Percentiles rank a stretch among this genome's conserved stretches.
phyloP scores from a whole-genome alignment of 2,329 filamentous ascomycete species.

The Pestalotiopsis sp. region DNA sequence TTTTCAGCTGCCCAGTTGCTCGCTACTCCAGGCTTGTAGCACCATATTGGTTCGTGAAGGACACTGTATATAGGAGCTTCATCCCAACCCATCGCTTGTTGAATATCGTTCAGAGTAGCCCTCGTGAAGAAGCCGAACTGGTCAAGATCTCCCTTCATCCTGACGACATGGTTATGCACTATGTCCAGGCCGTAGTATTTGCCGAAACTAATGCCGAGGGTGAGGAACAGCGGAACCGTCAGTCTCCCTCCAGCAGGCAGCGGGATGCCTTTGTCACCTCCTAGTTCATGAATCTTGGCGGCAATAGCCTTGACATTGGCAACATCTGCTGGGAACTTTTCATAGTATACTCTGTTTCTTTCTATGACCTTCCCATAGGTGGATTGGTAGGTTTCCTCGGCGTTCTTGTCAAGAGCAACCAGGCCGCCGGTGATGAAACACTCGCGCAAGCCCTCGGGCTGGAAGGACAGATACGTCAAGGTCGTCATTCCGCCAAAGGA shows the following conservation, averaged over 20 bases:
- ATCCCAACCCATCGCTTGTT: constrained; percentile 71
- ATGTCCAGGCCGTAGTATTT: constrained; percentile 33
- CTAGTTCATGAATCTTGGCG: constrained; percentile 61
- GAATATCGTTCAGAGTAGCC: constrained; percentile 69
- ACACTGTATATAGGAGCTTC: constrained; percentile 81
- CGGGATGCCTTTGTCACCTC: constrained; percentile 49
- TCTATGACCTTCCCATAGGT: constrained; percentile 71
- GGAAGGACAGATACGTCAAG: constrained; percentile 81
- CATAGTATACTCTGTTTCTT: constrained; percentile 79
- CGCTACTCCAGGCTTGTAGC: constrained; percentile 62
- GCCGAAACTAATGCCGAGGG: constrained; percentile 78
- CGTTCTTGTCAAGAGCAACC: constrained; percentile 70
- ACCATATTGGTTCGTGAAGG: constrained; percentile 88
- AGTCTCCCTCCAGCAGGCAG: constrained; percentile 75
- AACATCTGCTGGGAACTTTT: constrained; percentile 82
- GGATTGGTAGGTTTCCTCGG: constrained; percentile 75
- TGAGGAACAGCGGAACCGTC: constrained; percentile 74
- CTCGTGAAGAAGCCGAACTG: constrained; percentile 76
- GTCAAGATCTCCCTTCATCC: constrained; percentile 72
- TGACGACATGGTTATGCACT: constrained; percentile 75
- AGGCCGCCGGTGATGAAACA: constrained; percentile 84
- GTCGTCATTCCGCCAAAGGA: constrained; percentile 90
- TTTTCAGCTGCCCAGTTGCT: constrained; percentile 78
- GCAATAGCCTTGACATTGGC: constrained; percentile 68
- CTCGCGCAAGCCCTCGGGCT: constrained; percentile 77